Conservation (phyloP, 441 rosid genomes). For the Populus hybrid region DNA sequence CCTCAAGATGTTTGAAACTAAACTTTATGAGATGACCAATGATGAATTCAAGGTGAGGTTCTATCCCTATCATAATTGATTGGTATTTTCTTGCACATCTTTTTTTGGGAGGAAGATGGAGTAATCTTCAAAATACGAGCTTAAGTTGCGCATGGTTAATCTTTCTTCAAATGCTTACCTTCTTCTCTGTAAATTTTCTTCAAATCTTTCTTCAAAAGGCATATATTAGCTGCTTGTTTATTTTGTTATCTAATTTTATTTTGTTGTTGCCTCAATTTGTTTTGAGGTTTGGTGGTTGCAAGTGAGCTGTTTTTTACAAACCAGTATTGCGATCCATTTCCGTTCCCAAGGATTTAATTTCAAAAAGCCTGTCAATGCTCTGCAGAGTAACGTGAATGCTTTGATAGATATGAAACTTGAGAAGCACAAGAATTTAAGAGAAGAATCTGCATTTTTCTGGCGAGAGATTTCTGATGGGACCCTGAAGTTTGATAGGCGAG, state of each 20-base stretch:
- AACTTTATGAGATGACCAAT: constrained; percentile 57
- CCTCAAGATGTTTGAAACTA: constrained; percentile 64
- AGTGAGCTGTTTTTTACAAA: background rate
- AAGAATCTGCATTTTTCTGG: constrained; percentile 82
- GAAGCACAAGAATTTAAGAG: constrained; percentile 81
- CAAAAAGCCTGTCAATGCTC: constrained; percentile 7
- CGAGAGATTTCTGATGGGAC: constrained; percentile 60
- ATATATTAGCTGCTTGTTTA: background rate
- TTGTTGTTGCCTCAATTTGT: background rate
- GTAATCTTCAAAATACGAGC: too few species aligned
- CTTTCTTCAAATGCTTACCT: background rate
- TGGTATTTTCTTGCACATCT: background rate
- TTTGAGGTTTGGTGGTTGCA: background rate
- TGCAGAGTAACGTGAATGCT: constrained; percentile 61
- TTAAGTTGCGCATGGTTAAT: too few species aligned
- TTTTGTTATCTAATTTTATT: background rate
- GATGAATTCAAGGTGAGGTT: constrained; percentile 81
- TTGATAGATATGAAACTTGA: constrained; percentile 93
- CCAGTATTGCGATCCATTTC: background rate
- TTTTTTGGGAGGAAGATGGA: background rate
- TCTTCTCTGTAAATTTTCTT: background rate
- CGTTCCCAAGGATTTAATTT: background rate
- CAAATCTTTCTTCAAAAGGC: background rate
- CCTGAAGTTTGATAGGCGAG: constrained; percentile 72
- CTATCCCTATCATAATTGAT: background rate